Conservation (phyloP, 768 basidiomycete genomes). For the Dictyophora rubrovolvata region DNA sequence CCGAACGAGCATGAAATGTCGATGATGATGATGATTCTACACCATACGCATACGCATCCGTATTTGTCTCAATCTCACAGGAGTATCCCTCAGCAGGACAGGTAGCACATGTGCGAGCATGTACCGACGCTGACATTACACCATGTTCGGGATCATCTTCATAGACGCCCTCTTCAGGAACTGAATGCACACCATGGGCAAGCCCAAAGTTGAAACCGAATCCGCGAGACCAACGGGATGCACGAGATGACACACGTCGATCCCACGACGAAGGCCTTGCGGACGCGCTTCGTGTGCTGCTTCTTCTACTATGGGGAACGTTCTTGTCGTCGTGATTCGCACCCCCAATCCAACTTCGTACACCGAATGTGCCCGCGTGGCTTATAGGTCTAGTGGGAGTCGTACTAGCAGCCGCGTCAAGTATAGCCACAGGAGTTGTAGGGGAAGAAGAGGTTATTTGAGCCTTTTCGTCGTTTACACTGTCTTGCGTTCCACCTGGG, state of each 20-base stretch:
- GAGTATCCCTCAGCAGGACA: background rate
- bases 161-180: background rate
- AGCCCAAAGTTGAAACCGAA: background rate
- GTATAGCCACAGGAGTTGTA: background rate
- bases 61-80: background rate
- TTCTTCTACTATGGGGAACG: background rate
- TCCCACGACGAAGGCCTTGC: background rate
- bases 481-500: background rate
- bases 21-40: too few species aligned
- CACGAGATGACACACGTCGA: background rate
- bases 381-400: background rate
- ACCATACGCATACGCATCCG: background rate
- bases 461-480: background rate
- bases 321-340: background rate
- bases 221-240: background rate
- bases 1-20: background rate
- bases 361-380: constrained; percentile 5
- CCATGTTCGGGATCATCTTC: background rate
- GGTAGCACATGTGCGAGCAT: background rate
- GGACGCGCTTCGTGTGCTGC: background rate
- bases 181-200: background rate
- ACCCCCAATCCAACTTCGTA: constrained; percentile 3
- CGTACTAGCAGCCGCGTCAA: too few species aligned
- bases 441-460: background rate
- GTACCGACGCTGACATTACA: background rate